A percentile compares a stretch with the other conserved stretches of the same genome.
These are phyloP conservation scores for Acanthamoeba castellanii DNA, from an alignment of 208 protist species.

Conservation along the genomic window DNA sequence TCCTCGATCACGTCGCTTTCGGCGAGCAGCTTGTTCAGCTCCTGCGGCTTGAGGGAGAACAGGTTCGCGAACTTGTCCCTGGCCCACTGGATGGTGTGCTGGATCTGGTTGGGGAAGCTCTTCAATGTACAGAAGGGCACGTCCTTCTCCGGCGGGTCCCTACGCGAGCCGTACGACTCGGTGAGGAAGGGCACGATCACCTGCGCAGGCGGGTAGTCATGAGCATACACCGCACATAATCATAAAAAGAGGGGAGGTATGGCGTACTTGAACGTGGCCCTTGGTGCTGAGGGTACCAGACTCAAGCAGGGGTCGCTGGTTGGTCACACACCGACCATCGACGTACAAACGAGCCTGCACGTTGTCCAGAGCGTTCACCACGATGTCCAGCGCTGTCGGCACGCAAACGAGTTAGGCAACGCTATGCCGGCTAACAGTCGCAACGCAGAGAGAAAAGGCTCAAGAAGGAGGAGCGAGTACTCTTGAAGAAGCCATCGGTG, in stretches of 20 bases:
- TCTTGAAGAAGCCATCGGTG: conserved; percentile 96
- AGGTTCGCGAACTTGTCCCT: conserved; percentile 90
- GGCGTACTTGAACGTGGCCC: conserved; percentile 98
- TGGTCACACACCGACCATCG: conserved; percentile 86
- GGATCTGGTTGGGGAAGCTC: conserved; percentile 99
- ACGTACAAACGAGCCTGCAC: conserved; percentile 92
- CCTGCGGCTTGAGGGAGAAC: conserved; percentile 87
- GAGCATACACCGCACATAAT: neutral
- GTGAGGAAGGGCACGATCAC: conserved; percentile 97
- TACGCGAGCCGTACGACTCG: conserved; percentile 98
- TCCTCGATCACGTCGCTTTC: conserved; percentile 80
- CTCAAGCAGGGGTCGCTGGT: conserved; percentile 97
- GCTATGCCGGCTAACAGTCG: conserved; percentile 77
- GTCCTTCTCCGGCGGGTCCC: conserved; percentile 98
- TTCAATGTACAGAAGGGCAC: conserved; percentile 99
- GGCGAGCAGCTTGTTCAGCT: conserved; percentile 86
- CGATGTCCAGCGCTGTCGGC: conserved; percentile 88
- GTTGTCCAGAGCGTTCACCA: conserved; percentile 99
- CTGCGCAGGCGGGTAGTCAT: neutral
- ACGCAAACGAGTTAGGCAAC: conserved; percentile 87
- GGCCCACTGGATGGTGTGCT: conserved; percentile 97
- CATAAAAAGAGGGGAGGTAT: conserved; percentile 87
- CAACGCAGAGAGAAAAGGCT: neutral
- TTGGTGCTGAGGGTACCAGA: conserved; percentile 99
- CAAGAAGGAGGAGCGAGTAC: conserved; percentile 76